Percentiles rank a stretch among this genome's conserved stretches.
Conservation (phyloP, 305 asterid genomes). For the Rubia balearica region DNA sequence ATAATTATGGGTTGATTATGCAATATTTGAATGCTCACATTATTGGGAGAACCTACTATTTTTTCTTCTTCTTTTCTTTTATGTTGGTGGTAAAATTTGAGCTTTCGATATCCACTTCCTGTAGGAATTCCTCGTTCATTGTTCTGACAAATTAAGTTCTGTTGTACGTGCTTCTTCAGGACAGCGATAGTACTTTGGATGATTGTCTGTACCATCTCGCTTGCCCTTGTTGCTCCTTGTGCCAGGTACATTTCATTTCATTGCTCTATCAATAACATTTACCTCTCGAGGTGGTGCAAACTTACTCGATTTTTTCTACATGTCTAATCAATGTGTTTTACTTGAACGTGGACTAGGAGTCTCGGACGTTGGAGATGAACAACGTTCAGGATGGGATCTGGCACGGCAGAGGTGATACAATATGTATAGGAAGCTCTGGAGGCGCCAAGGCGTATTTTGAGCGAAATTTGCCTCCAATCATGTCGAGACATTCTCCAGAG, state of each 20-base stretch:
- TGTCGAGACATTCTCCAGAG: constrained; percentile 48
- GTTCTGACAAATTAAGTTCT: neutral
- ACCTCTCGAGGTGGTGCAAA: neutral
- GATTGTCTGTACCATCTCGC: constrained; percentile 72
- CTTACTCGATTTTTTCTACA: neutral
- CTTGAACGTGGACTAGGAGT: constrained; percentile 48
- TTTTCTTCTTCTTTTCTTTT: too few species aligned
- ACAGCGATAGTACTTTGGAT: constrained; percentile 53
- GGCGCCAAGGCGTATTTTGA: constrained; percentile 32
- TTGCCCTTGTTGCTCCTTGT: constrained; percentile 81
- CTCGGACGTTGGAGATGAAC: constrained; percentile 93
- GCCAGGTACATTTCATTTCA: constrained; percentile 57
- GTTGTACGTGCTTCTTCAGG: constrained; percentile 41
- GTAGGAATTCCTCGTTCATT: neutral
- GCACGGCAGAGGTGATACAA: constrained; percentile 96
- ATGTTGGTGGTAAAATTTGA: too few species aligned
- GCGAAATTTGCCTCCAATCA: constrained; percentile 33
- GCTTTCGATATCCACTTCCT: neutral
- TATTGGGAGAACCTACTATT: too few species aligned
- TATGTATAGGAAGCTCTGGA: constrained; percentile 61
- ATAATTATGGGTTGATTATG: too few species aligned
- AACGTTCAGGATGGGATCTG: constrained; percentile 88
- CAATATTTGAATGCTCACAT: too few species aligned
- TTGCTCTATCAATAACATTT: constrained; percentile 1
- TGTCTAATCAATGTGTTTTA: neutral